These are phyloP conservation scores for Hymenoscyphus infarciens DNA, from an alignment of 2,329 filamentous ascomycete genomes.

Conservation along the genomic window DNA sequence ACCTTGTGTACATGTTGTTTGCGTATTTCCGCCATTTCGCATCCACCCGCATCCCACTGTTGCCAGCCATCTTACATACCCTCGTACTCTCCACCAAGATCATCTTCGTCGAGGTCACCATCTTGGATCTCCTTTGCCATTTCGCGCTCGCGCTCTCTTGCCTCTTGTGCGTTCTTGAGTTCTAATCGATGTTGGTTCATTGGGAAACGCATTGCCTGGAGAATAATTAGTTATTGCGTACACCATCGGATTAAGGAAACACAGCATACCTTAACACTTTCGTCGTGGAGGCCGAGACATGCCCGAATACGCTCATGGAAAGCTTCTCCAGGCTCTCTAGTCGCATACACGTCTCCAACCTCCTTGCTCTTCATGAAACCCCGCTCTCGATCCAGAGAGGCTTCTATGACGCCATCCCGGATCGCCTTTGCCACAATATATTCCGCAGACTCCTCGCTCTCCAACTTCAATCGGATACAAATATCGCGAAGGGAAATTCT, in stretches of 20 bases:
- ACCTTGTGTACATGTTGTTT: slow-evolving; percentile 4
- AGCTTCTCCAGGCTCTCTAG: slow-evolving; percentile 89
- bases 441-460: slow-evolving; percentile 95
- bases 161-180: slow-evolving; percentile 96
- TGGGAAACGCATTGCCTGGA: slow-evolving; percentile 92
- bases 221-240: slow-evolving; percentile 15
- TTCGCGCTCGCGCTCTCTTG: slow-evolving; percentile 92
- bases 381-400: slow-evolving; percentile 85
- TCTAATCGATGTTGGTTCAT: slow-evolving; percentile 99
- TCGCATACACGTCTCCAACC: slow-evolving; percentile 92
- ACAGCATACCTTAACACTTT: slow-evolving; percentile 84
- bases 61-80: slow-evolving; percentile 64
- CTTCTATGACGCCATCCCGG: slow-evolving; percentile 94
- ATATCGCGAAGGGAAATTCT: slow-evolving; percentile 96
- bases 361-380: slow-evolving; percentile 99
- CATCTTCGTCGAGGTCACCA: slow-evolving; percentile 93
- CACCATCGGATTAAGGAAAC: neutral
- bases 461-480: slow-evolving; percentile 88
- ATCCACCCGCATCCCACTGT: neutral
- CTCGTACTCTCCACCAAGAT: slow-evolving; percentile 93
- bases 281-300: slow-evolving; percentile 87
- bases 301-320: slow-evolving; percentile 97
- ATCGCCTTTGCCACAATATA: slow-evolving; percentile 99
- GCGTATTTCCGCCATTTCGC: neutral
- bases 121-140: slow-evolving; percentile 99